Evolutionary conservation across 192 early-diverging fungal genomes (phyloP).

Genomic region (Dispira simplex): DNA sequence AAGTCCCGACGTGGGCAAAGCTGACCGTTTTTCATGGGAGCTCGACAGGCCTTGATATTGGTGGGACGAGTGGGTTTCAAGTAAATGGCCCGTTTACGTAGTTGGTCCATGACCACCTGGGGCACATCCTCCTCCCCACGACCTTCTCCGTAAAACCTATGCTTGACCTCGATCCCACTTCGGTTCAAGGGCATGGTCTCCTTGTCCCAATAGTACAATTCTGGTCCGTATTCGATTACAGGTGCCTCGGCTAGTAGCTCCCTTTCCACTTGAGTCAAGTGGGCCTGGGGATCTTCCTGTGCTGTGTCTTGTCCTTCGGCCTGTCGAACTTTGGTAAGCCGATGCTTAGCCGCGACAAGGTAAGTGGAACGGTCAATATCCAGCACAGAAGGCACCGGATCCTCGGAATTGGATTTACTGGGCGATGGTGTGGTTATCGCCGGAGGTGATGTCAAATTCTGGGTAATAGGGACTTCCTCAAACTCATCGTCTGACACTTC

Average conservation of each 20-base stretch:
- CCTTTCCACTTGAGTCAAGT: conserved; percentile 21
- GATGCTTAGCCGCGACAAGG: conserved; percentile 16
- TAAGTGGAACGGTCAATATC: conserved; percentile 13
- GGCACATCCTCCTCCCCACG: conserved; percentile 40
- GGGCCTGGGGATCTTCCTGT: conserved; percentile 1
- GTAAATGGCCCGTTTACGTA: conserved; percentile 39
- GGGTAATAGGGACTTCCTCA: neutral
- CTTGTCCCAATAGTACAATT: conserved; percentile 50
- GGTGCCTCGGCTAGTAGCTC: conserved; percentile 39
- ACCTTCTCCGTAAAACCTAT: conserved; percentile 47
- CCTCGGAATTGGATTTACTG: conserved; percentile 6
- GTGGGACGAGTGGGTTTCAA: conserved; percentile 22
- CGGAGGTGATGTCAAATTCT: too few relatives aligned
- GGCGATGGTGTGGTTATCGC: neutral
- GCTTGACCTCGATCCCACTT: conserved; percentile 34
- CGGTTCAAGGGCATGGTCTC: conserved; percentile 38
- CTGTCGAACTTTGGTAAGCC: conserved; percentile 9
- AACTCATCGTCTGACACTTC: conserved; percentile 24
- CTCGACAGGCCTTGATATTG: conserved; percentile 42
- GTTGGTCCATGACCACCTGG: conserved; percentile 25
- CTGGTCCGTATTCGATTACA: conserved; percentile 44
- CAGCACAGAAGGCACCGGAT: conserved; percentile 19
- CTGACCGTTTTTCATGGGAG: conserved; percentile 38
- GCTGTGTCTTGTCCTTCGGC: neutral
- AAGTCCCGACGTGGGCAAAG: conserved; percentile 49